A percentile compares a stretch with the other conserved stretches of the same genome.
Conservation (phyloP, 129 eudicot species). For the Flaveria brownii region DNA sequence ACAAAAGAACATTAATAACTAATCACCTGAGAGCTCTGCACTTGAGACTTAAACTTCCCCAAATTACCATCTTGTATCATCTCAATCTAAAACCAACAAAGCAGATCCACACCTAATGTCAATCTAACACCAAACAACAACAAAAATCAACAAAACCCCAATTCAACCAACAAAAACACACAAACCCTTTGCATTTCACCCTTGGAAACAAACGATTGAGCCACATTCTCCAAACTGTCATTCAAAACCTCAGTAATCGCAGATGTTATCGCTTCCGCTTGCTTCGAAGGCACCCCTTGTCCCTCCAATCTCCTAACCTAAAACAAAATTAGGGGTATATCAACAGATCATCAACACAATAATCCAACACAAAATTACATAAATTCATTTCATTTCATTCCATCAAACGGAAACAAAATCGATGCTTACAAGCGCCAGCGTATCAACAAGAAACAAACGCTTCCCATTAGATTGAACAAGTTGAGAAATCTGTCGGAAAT, state of each 20-base stretch:
- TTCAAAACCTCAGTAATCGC: conserved; percentile 76
- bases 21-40: conserved; percentile 89
- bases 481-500: conserved; percentile 54
- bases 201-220: conserved; percentile 74
- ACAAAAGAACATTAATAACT: background rate
- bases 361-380: background rate
- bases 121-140: background rate
- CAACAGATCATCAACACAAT: background rate
- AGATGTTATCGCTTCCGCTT: conserved; percentile 81
- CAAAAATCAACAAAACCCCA: background rate
- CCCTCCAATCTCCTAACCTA: conserved; percentile 91
- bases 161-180: background rate
- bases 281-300: conserved; percentile 85
- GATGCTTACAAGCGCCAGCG: conserved; percentile 76
- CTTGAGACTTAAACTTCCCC: conserved; percentile 80
- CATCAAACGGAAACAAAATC: background rate
- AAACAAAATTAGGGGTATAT: background rate
- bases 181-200: conserved; percentile 77
- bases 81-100: conserved; percentile 56
- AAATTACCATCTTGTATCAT: conserved; percentile 88
- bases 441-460: conserved; percentile 83
- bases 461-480: conserved; percentile 63
- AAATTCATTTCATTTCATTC: background rate
- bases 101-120: conserved; percentile 2
- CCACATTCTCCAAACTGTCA: conserved; percentile 81